Base-by-base conservation (phyloP, 2,329 filamentous ascomycete genomes). In the Fusarium chaquense region DNA sequence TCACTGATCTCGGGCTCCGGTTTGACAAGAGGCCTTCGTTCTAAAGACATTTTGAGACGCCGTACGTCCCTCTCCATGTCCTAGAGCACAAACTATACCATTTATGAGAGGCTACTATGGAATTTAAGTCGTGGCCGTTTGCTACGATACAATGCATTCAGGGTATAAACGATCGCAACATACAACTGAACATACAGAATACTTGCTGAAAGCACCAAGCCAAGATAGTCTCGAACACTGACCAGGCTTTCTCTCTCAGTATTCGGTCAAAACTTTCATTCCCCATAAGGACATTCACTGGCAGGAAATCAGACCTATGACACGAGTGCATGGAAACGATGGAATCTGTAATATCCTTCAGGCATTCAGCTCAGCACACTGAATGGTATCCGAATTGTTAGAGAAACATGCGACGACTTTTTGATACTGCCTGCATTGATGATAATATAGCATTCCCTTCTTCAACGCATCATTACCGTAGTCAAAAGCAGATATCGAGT, bases 11-110 rank as follows among this genome's bases (percentile, higher is more conserved):
- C 54, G 20, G 28, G 36, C 5, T 56, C 52, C 12, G 46, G 44
- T 44, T 65, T 71, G 40, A 69, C 32, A 15, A 53, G 28, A 70
- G 62, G 18, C 18, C 47, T 12, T 32, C 53, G 24, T 69, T 54
- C 30, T 82, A 80, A 51, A 84, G 75, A 66, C 78, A 81, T 74
- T 82, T 82, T 15, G 81, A 81, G 16, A 84, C 82, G 53, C 83
- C 79, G 53, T 79, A 74, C 1, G 78, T 83, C 83, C 33, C 16
- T 18, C 18, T 16, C 33, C 18, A 30, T 30, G 28, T 30, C 9
- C 28, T 11, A 30, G 28, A 11, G 9, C 26, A 10, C 26, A 28
- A 28, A 28, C 26, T 8, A 28, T 28, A 28, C 3, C 10, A 28
- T 3, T 10, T 30, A 30, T 10, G 28, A 30, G 10, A 30, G 4